Evolutionary conservation across 306 rosid species (phyloP), one percentile per base, ranked within the genome.

Genomic region (Gynostemma pentaphyllum): DNA sequence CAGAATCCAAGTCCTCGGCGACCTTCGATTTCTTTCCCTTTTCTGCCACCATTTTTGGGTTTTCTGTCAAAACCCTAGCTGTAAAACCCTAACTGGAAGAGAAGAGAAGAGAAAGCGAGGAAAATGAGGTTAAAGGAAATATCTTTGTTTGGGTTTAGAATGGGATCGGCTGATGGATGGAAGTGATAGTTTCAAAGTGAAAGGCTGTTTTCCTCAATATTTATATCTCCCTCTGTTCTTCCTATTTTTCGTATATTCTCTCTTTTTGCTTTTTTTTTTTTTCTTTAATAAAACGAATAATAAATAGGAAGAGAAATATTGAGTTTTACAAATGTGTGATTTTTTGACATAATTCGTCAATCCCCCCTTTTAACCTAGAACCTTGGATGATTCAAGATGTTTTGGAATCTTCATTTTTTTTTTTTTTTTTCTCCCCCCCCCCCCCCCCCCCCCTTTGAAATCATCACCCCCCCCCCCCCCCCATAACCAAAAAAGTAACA

Each of bases 1-100:
- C 82, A 51, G 73, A 4, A 4, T 71, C 80, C 34, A 75, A 70
- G 61, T 44, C 81, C 34, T 63, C 73, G 21, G 46, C 23, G 28
- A 67, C 41, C 87, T 76, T 79, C 23, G 74, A 62, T 63, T 68
- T 72, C 52, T 79, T 79, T 10, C 51, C 62, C 61, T 70, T 63
- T 30, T 78, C 76, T n/a, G 68, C 76, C 55, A 74, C 74, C 79
- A 78, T 78, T 30, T 14, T 66, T 37, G 19, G 3, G 23, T 30
- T 14, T 66, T 37, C 15, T 3, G 23, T 19, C 24, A 63, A 18
- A 53, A 42, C 65, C 74, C 66, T 64, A 64, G 61, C 5, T 68
- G 9, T 27, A 24, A 40, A 16, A 59, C 32, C 51, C 37, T 13
- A 37, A 60, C 14, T 60, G 11, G 46, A 60, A 60, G 51, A 30